These are phyloP conservation scores for Monilinia fructigena DNA, from an alignment of 2,329 filamentous ascomycete genomes.

Conservation along the genomic window DNA sequence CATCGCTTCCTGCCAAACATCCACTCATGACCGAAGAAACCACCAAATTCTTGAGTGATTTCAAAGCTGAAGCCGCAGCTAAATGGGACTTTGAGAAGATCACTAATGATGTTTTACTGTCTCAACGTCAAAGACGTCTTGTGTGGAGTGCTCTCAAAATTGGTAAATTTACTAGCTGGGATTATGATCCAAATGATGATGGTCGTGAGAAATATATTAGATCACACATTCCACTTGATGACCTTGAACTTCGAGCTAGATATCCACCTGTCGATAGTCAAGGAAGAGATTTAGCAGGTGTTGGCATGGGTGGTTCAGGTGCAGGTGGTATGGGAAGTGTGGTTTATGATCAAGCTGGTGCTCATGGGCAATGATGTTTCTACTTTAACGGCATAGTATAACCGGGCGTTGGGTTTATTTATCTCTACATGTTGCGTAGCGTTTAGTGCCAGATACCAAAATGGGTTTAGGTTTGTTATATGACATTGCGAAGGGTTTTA, in stretches of 20 bases:
- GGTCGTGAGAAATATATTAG: slow-evolving; percentile 78
- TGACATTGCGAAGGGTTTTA: background rate
- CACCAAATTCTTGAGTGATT: slow-evolving; percentile 53
- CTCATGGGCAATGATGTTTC: slow-evolving; percentile 29
- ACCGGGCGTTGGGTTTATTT: slow-evolving; percentile 1
- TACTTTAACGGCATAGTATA: background rate
- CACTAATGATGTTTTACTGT: slow-evolving; percentile 68
- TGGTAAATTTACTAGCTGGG: slow-evolving; percentile 79
- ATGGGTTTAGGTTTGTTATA: background rate
- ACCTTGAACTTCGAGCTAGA: slow-evolving; percentile 72
- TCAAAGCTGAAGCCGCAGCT: slow-evolving; percentile 68
- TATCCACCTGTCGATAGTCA: slow-evolving; percentile 62
- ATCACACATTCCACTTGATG: slow-evolving; percentile 75
- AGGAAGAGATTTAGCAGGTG: slow-evolving; percentile 29
- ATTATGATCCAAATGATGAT: slow-evolving; percentile 74
- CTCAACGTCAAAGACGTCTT: slow-evolving; percentile 75
- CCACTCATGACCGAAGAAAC: slow-evolving; percentile 39
- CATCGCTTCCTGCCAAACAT: slow-evolving; percentile 42
- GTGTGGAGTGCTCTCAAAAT: slow-evolving; percentile 77
- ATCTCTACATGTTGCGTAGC: background rate
- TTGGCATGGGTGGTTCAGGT: slow-evolving; percentile 26
- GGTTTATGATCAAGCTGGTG: slow-evolving; percentile 30
- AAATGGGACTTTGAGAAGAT: slow-evolving; percentile 83
- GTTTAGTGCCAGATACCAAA: slow-evolving; percentile 8
- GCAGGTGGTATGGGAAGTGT: slow-evolving; percentile 25